A percentile compares a stretch with the other conserved stretches of the same genome.
Evolutionary conservation across 2,329 filamentous ascomycete genomes (phyloP).

Genomic region (Orbilia blumenaviensis): DNA sequence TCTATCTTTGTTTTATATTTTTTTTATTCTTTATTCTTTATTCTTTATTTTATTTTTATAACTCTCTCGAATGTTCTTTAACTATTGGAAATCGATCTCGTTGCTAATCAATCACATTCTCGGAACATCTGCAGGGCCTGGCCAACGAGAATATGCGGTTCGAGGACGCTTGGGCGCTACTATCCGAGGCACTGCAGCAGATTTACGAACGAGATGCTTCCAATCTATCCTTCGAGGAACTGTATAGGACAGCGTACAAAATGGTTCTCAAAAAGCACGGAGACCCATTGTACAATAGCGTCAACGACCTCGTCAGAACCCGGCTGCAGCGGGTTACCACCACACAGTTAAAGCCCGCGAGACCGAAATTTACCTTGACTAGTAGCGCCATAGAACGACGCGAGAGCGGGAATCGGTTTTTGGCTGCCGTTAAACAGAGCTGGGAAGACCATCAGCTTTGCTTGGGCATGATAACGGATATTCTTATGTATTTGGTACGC

Average conservation of each 20-base stretch:
- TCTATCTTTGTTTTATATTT: too few species aligned
- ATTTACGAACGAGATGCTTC: slow-evolving; percentile 95
- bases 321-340: slow-evolving; percentile 82
- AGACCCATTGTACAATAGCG: slow-evolving; percentile 78
- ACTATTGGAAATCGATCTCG: background rate
- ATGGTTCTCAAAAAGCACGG: slow-evolving; percentile 90
- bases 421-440: slow-evolving; percentile 76
- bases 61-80: background rate
- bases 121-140: slow-evolving; percentile 64
- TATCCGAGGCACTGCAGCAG: slow-evolving; percentile 79
- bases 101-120: background rate
- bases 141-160: slow-evolving; percentile 75
- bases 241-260: slow-evolving; percentile 93
- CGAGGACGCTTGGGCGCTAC: slow-evolving; percentile 81
- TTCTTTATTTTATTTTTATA: too few species aligned
- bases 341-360: slow-evolving; percentile 73
- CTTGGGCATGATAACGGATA: slow-evolving; percentile 96
- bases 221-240: slow-evolving; percentile 87
- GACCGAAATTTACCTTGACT: slow-evolving; percentile 68
- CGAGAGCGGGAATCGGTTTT: slow-evolving; percentile 81
- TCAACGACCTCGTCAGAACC: slow-evolving; percentile 80
- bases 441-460: slow-evolving; percentile 92
- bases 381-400: slow-evolving; percentile 80
- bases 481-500: slow-evolving; percentile 85
- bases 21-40: too few species aligned